Conservation (phyloP, 768 basidiomycete genomes). For the Sarcomyxa edulis region DNA sequence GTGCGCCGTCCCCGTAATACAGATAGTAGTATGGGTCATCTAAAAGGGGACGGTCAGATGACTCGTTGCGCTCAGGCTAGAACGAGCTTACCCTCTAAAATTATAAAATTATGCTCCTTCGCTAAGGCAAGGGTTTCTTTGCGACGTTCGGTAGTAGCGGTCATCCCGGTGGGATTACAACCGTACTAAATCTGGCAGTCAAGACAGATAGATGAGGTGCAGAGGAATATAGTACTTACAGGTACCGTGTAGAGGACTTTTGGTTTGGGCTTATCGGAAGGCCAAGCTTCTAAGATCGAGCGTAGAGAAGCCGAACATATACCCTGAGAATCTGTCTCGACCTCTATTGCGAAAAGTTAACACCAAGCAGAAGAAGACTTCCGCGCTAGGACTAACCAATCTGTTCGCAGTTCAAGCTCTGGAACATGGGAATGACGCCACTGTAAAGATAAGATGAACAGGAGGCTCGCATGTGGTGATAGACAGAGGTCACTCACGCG, state of each 20-base stretch:
- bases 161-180: slow-evolving; percentile 83
- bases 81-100: slow-evolving; percentile 69
- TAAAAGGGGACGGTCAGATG: slow-evolving; percentile 17
- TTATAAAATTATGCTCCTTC: slow-evolving; percentile 68
- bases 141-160: slow-evolving; percentile 63
- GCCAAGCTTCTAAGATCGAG: slow-evolving; percentile 70
- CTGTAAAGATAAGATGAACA: slow-evolving; percentile 24
- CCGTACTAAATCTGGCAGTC: slow-evolving; percentile 50
- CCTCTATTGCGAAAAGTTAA: slow-evolving; percentile 41
- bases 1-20: slow-evolving; percentile 62
- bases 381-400: slow-evolving; percentile 37
- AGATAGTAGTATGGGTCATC: slow-evolving; percentile 80
- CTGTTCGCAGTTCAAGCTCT: slow-evolving; percentile 48
- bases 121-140: slow-evolving; percentile 69
- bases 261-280: slow-evolving; percentile 61
- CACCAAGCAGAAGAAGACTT: neutral
- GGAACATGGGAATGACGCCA: slow-evolving; percentile 63
- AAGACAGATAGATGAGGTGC: slow-evolving; percentile 1
- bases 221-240: slow-evolving; percentile 34
- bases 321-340: slow-evolving; percentile 72
- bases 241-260: slow-evolving; percentile 80
- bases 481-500: slow-evolving; percentile 37
- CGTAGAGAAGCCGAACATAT: slow-evolving; percentile 57
- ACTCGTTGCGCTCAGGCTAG: neutral
- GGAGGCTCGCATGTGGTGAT: slow-evolving; percentile 10